These are phyloP conservation scores for Hypoxylon sp. DNA, from an alignment of 2,329 filamentous ascomycete species.

Conservation along the genomic window DNA sequence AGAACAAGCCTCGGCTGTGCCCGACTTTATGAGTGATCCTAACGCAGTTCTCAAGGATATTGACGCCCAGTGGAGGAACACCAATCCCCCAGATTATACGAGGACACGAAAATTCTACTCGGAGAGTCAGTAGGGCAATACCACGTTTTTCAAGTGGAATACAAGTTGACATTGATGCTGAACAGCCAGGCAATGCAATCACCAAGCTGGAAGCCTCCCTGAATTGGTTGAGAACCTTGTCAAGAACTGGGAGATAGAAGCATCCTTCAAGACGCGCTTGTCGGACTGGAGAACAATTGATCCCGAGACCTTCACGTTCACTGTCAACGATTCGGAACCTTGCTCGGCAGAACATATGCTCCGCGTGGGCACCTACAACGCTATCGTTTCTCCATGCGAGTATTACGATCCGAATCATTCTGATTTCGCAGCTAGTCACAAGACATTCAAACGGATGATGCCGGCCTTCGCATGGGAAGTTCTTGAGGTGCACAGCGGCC, in stretches of 20 bases:
- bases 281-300: slow-evolving; percentile 16
- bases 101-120: slow-evolving; percentile 12
- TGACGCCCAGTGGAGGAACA: slow-evolving; percentile 10
- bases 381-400: slow-evolving; percentile 4
- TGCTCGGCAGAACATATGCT: slow-evolving; percentile 19
- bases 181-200: slow-evolving; percentile 6
- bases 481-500: slow-evolving; percentile 3
- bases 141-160: background rate
- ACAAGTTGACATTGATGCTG: background rate
- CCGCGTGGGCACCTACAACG: slow-evolving; percentile 14
- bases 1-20: background rate
- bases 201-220: slow-evolving; percentile 12
- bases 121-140: background rate
- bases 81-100: slow-evolving; percentile 4
- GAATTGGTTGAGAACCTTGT: slow-evolving; percentile 18
- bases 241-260: slow-evolving; percentile 21
- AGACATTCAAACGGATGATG: slow-evolving; percentile 19
- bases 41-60: slow-evolving; percentile 10
- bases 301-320: slow-evolving; percentile 7
- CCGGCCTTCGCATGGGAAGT: slow-evolving; percentile 14
- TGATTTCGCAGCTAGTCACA: slow-evolving; percentile 9
- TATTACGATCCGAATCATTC: slow-evolving; percentile 9
- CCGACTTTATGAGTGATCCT: slow-evolving; percentile 8
- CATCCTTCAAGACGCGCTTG: slow-evolving; percentile 10
- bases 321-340: slow-evolving; percentile 8